Conservation (phyloP, 163 green algal species). For the Volvox carteri region DNA sequence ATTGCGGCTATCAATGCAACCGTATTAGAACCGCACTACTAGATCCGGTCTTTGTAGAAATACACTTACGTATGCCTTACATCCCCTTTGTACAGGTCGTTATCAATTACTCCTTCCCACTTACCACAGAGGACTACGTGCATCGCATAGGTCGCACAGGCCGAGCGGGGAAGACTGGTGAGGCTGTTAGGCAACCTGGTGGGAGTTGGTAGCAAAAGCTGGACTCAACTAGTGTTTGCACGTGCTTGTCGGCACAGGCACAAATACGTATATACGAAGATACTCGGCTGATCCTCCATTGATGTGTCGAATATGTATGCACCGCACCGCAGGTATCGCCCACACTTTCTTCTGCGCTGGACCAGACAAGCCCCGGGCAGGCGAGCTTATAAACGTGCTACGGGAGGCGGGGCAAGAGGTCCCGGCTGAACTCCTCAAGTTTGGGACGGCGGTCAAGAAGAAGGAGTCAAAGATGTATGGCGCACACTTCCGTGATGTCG, state of each 20-base stretch:
- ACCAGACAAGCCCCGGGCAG: slow-evolving; percentile 85
- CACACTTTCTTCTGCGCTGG: slow-evolving; percentile 93
- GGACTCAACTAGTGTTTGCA: no score
- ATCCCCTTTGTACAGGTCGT: slow-evolving; percentile 77
- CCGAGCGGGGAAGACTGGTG: slow-evolving; percentile 91
- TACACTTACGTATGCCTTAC: no score
- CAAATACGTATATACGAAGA: no score
- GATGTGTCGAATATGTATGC: no score
- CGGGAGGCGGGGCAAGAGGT: slow-evolving; percentile 92
- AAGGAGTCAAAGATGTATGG: slow-evolving; percentile 94
- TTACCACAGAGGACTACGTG: slow-evolving; percentile 99
- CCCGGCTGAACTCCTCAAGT: slow-evolving; percentile 90
- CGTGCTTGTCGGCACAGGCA: no score
- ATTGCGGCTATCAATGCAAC: no score
- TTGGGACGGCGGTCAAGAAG: slow-evolving; percentile 98
- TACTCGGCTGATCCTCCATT: no score
- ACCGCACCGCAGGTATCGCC: slow-evolving; percentile 72
- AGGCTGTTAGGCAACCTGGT: not conserved
- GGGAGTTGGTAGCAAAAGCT: no score
- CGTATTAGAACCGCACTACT: no score
- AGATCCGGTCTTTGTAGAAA: no score
- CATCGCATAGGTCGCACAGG: slow-evolving; percentile 98
- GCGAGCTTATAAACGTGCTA: slow-evolving; percentile 98
- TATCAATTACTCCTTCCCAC: slow-evolving; percentile 97
- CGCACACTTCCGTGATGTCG: slow-evolving; percentile 95